Evolutionary conservation across 441 rosid genomes (phyloP).

Genomic region (Croton setiger): DNA sequence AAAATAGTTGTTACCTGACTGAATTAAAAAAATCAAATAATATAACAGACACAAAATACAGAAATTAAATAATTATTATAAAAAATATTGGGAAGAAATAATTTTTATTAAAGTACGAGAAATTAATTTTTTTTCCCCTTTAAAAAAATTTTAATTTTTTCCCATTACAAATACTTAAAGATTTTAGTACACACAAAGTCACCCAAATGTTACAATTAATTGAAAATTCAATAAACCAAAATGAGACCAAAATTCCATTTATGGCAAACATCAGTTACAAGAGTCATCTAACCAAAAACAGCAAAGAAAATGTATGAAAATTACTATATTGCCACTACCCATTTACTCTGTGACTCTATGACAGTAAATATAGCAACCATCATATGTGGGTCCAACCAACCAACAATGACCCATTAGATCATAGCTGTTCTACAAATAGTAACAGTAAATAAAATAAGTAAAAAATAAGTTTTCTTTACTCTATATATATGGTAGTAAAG

Average conservation of each 20-base stretch:
- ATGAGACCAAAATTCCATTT: slow-evolving; percentile 4
- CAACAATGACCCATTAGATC: no score
- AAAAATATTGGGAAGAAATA: no score
- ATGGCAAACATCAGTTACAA: slow-evolving; percentile 14
- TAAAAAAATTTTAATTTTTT: no score
- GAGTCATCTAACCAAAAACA: not conserved
- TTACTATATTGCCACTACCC: slow-evolving; percentile 4
- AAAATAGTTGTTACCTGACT: no score
- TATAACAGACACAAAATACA: no score
- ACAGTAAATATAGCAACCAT: no score
- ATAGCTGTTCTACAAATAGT: not conserved
- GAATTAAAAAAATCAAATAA: no score
- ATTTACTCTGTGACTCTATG: not conserved
- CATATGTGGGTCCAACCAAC: no score
- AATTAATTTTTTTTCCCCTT: no score
- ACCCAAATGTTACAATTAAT: slow-evolving; percentile 8
- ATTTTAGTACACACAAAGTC: not conserved
- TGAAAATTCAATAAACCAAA: slow-evolving; percentile 1
- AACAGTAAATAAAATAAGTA: not conserved
- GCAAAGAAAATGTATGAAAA: not conserved
- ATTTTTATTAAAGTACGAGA: no score
- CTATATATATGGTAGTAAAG: slow-evolving; percentile 6
- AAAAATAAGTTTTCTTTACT: not conserved
- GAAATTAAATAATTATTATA: no score
- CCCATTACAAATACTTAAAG: no score